Evolutionary conservation across 139 green algal species (phyloP), one percentile per base, ranked within the genome.

Genomic region (Mychonastes homosphaera): DNA sequence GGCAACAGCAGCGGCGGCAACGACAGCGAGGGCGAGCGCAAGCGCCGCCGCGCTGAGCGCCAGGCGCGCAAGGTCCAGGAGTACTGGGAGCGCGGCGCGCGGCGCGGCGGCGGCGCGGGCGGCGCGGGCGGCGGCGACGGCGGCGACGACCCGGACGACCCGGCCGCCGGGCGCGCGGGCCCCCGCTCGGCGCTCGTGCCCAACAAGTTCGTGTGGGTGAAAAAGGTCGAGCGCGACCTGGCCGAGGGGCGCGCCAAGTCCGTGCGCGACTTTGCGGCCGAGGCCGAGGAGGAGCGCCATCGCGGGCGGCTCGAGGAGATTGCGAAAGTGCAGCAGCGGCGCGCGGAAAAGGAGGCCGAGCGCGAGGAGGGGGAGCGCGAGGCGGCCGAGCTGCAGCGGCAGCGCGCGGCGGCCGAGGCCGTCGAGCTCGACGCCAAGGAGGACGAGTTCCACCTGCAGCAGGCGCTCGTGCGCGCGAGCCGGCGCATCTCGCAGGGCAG

Each of bases 221-320:
- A 96, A 70, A 97, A 97, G 64, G 87, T 97, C 27, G 83, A 95
- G 68, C 84, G 84, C 55, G 83, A 95, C 12, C 64, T 96, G 35
- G 64, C 64, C 15, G 52, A 69, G 34, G 75, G 75, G 19, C n/a
- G n/a, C n/a, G n/a, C n/a, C n/a, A 76, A 72, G 26, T 69, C 65
- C n/a, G 56, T 82, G 36, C 57, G 57, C 38, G 75, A 82, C 28
- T 73, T 78, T 32, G 71, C 60, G 15, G 55, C 56, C 6, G 64
- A 67, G 46, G 54, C 64, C 30, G 38, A 56, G 36, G 56, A 87
- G 51, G 75, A 87, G 19, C 60, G 69, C 12, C 84, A 95, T 54
- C 62, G 74, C 6, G 89, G 95, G 67, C 75, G 75, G 8, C 71
- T 92, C 29, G 69, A 96, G 28, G 90, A 97, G 76, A 91, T 96